Evolutionary conservation across 345 rosid genomes (phyloP).

Genomic region (Psidium guajava): DNA sequence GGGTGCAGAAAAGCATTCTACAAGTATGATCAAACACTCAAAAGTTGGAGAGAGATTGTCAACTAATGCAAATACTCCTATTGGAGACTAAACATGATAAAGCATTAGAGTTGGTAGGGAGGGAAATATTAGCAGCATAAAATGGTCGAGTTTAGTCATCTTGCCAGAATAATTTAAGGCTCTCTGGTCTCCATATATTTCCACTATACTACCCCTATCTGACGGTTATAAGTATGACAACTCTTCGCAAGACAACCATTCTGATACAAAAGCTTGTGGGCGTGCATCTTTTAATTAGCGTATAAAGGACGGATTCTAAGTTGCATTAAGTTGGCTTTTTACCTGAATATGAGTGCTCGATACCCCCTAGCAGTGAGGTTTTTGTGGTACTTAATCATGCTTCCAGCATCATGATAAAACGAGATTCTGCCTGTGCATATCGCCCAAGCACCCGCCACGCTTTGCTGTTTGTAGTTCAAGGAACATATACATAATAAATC

Average conservation of each 20-base stretch:
- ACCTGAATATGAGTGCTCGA: conserved; percentile 85
- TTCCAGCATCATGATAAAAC: conserved; percentile 43
- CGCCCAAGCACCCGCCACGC: conserved; percentile 35
- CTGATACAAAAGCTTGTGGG: background rate
- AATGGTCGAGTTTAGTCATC: background rate
- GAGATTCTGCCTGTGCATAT: conserved; percentile 30
- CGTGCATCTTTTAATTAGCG: background rate
- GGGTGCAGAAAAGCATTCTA: background rate
- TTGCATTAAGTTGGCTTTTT: background rate
- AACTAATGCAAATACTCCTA: too few relatives aligned
- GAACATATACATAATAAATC: background rate
- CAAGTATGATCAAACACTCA: too few relatives aligned
- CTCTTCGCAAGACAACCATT: background rate
- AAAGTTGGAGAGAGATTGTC: too few relatives aligned
- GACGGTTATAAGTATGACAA: background rate
- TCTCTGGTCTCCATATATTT: background rate
- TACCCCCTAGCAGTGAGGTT: conserved; percentile 64
- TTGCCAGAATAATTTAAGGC: background rate
- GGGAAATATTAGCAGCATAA: background rate
- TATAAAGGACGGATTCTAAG: background rate
- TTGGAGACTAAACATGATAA: too few relatives aligned
- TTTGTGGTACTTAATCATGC: conserved; percentile 78
- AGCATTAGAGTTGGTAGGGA: too few relatives aligned
- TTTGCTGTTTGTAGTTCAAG: conserved; percentile 15
- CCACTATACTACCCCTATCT: background rate